Conservation (phyloP, 139 green algal genomes). For the Protoeuglena noctilucae region DNA sequence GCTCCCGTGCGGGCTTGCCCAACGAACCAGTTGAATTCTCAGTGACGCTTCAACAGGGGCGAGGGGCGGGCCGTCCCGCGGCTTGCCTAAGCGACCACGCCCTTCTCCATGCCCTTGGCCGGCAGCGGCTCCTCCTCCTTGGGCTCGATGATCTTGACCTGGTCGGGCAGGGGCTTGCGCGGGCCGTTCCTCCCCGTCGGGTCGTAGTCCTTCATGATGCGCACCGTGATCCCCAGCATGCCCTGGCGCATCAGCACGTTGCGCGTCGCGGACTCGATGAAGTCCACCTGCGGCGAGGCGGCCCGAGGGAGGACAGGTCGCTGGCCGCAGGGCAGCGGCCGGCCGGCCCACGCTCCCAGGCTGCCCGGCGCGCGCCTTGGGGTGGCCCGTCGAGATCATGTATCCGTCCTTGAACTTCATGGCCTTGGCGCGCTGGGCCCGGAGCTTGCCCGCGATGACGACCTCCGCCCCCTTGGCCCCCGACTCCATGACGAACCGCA, state of each 20-base stretch:
- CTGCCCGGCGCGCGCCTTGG: too few relatives aligned
- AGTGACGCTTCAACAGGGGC: too few relatives aligned
- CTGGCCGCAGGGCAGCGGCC: too few relatives aligned
- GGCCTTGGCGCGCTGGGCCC: slow-evolving; percentile 89
- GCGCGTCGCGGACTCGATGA: slow-evolving; percentile 87
- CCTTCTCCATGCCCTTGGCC: slow-evolving; percentile 16
- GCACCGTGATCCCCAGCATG: slow-evolving; percentile 91
- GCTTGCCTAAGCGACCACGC: slow-evolving; percentile 4
- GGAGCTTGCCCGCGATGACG: slow-evolving; percentile 95
- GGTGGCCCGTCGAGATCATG: slow-evolving; percentile 83
- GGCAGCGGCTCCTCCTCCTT: slow-evolving; percentile 65
- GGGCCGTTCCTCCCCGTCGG: slow-evolving; percentile 86
- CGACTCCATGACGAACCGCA: slow-evolving; percentile 98
- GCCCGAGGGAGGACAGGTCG: too few relatives aligned
- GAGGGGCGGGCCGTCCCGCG: too few relatives aligned
- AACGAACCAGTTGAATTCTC: too few relatives aligned
- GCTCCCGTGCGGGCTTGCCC: too few relatives aligned
- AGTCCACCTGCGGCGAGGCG: slow-evolving; percentile 39
- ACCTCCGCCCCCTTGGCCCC: slow-evolving; percentile 99
- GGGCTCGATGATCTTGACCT: slow-evolving; percentile 55
- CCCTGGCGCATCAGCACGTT: slow-evolving; percentile 96
- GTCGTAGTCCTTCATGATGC: slow-evolving; percentile 98
- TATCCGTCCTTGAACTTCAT: slow-evolving; percentile 99
- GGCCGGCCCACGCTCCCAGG: too few relatives aligned
- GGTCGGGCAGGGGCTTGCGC: slow-evolving; percentile 80